Evolutionary conservation across 805 yeast genomes (phyloP).

Genomic region (Saturnispora sanitii): DNA sequence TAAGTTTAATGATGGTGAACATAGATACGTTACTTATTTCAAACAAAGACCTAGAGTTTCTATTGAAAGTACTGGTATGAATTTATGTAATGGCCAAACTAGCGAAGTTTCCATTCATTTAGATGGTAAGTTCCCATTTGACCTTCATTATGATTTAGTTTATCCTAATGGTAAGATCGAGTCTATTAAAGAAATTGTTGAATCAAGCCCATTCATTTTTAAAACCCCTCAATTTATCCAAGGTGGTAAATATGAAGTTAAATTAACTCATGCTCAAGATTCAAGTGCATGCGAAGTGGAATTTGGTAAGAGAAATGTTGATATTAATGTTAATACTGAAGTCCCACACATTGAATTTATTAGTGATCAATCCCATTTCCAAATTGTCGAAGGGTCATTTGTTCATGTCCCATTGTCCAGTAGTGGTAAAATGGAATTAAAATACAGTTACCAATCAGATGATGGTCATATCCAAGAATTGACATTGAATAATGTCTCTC

Average conservation of each 20-base stretch:
- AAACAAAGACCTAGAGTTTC: constrained; percentile 56
- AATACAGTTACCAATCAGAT: constrained; percentile 24
- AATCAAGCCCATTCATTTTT: constrained; percentile 31
- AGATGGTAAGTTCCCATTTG: constrained; percentile 75
- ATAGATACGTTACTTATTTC: constrained; percentile 59
- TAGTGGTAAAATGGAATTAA: constrained; percentile 25
- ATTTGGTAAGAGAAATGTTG: constrained; percentile 51
- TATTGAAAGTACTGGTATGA: constrained; percentile 18
- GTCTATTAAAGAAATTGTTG: constrained; percentile 33
- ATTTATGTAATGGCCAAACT: constrained; percentile 25
- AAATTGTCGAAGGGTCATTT: constrained; percentile 52
- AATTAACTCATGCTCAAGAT: constrained; percentile 59
- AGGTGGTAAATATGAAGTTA: constrained; percentile 69
- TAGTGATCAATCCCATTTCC: constrained; percentile 20
- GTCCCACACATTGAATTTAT: constrained; percentile 42
- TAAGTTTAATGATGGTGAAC: constrained; percentile 29
- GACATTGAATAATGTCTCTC: constrained; percentile 10
- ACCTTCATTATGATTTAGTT: constrained; percentile 56
- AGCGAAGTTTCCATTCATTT: constrained; percentile 46
- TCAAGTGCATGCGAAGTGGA: constrained; percentile 72
- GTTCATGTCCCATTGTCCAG: constrained; percentile 45
- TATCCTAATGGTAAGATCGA: constrained; percentile 41
- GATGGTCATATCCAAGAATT: constrained; percentile 10
- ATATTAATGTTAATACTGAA: constrained; percentile 58
- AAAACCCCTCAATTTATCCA: constrained; percentile 42